These are phyloP conservation scores for Ganoderma lingzhi DNA, from an alignment of 1,284 basidiomycete genomes.

Conservation along the genomic window DNA sequence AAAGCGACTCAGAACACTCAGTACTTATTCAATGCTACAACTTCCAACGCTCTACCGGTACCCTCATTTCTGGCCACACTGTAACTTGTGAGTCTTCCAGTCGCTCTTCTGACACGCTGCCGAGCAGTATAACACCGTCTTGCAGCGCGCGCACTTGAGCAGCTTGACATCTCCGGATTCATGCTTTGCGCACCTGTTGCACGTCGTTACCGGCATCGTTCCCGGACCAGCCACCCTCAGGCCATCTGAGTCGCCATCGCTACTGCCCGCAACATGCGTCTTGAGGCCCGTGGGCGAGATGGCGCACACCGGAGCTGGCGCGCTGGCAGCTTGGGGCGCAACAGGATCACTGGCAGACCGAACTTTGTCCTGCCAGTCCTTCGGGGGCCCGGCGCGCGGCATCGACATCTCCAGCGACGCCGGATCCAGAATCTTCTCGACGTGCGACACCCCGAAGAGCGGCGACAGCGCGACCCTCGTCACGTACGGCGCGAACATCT, in stretches of 20 bases:
- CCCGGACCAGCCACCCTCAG: too few species aligned
- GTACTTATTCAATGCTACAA: too few species aligned
- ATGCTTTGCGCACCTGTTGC: background rate
- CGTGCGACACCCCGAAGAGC: constrained; percentile 54
- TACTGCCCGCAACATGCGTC: background rate
- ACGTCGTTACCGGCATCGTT: background rate
- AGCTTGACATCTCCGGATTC: background rate
- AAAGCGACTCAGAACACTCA: too few species aligned
- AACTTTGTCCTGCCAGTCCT: too few species aligned
- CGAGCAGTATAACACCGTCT: constrained; percentile 50
- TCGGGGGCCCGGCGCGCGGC: background rate
- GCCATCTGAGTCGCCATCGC: too few species aligned
- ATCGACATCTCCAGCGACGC: background rate
- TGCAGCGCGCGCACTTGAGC: constrained; percentile 41
- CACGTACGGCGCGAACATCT: constrained; percentile 45
- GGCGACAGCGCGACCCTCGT: constrained; percentile 57
- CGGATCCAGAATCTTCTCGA: constrained; percentile 43
- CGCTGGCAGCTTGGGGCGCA: background rate
- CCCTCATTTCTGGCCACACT: constrained; percentile 19
- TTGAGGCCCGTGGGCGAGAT: too few species aligned
- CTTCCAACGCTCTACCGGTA: too few species aligned
- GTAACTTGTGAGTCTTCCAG: constrained; percentile 52
- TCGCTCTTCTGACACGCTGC: constrained; percentile 52
- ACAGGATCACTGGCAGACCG: too few species aligned
- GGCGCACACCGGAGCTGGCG: too few species aligned